phyloP scores from a whole-genome alignment of 1,284 basidiomycete species.

The Apiotrichum siamense region DNA sequence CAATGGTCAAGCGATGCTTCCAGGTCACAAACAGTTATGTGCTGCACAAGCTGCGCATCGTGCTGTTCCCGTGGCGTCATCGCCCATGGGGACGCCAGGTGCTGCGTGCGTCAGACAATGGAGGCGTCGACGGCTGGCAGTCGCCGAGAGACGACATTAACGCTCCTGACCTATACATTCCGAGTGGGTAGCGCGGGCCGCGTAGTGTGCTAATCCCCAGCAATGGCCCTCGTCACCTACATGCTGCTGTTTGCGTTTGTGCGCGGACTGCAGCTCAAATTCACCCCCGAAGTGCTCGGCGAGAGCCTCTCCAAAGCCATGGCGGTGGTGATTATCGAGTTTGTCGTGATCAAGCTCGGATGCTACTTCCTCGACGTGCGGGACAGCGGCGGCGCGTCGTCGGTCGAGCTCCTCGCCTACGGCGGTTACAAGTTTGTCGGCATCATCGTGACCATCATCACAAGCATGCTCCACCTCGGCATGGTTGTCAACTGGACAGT shows the following conservation, averaged over 20 bases:
- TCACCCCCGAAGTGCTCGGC: constrained; percentile 86
- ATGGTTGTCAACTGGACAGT: constrained; percentile 62
- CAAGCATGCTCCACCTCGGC: constrained; percentile 50
- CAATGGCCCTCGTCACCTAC: constrained; percentile 95
- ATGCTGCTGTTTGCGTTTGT: constrained; percentile 80
- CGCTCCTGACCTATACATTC: constrained; percentile 93
- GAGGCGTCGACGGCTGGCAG: constrained; percentile 68
- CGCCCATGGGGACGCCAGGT: constrained; percentile 69
- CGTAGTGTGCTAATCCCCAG: constrained; percentile 48
- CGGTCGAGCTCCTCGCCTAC: constrained; percentile 61
- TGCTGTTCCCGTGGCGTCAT: constrained; percentile 96
- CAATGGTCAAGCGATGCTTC: constrained; percentile 84
- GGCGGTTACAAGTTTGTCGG: constrained; percentile 98
- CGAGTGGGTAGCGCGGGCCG: constrained; percentile 62
- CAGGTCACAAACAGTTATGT: constrained; percentile 97
- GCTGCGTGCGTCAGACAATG: constrained; percentile 48
- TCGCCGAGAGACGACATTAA: constrained; percentile 92
- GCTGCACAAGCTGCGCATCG: constrained; percentile 76
- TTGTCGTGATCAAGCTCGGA: constrained; percentile 78
- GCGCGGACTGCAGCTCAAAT: constrained; percentile 73
- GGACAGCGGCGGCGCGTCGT: constrained; percentile 60
- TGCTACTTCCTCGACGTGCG: constrained; percentile 86
- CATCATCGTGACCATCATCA: constrained; percentile 45
- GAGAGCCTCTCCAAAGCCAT: constrained; percentile 76
- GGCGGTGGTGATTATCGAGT: constrained; percentile 74